phyloP scores from a whole-genome alignment of 2,329 filamentous ascomycete genomes.

The Colletotrichum agaves region DNA sequence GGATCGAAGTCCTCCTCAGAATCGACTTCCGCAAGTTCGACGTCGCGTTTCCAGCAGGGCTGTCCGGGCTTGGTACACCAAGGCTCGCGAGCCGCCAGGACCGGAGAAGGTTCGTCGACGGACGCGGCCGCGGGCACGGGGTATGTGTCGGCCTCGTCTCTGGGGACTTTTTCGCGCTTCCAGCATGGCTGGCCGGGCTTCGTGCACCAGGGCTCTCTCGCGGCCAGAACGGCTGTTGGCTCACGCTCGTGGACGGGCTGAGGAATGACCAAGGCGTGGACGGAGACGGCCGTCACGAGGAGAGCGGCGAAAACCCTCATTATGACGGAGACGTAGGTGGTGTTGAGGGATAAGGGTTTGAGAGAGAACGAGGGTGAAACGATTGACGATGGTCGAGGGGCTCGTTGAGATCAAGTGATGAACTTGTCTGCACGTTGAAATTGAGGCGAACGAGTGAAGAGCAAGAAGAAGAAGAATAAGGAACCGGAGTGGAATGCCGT shows the following conservation, averaged over 20 bases:
- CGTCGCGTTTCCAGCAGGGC: conserved; percentile 34
- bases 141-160: conserved; percentile 39
- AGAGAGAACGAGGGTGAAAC: neutral
- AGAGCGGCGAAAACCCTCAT: conserved; percentile 46
- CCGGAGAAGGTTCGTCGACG: neutral
- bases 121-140: neutral
- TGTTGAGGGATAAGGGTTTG: neutral
- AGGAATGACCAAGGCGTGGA: conserved; percentile 42
- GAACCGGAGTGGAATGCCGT: neutral
- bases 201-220: conserved; percentile 43
- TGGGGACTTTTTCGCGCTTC: conserved; percentile 1
- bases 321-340: neutral
- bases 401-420: conserved; percentile 2
- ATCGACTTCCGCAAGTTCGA: neutral
- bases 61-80: conserved; percentile 40
- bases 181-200: conserved; percentile 36
- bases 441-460: conserved; percentile 19
- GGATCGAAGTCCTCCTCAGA: too few relatives aligned
- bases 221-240: conserved; percentile 20
- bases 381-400: neutral
- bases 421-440: neutral
- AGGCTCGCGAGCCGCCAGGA: neutral
- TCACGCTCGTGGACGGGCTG: conserved; percentile 1
- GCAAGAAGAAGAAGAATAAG: neutral
- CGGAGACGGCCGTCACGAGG: conserved; percentile 41